Conservation (phyloP, 2,329 filamentous ascomycete species). For the Diaporthe vexans region DNA sequence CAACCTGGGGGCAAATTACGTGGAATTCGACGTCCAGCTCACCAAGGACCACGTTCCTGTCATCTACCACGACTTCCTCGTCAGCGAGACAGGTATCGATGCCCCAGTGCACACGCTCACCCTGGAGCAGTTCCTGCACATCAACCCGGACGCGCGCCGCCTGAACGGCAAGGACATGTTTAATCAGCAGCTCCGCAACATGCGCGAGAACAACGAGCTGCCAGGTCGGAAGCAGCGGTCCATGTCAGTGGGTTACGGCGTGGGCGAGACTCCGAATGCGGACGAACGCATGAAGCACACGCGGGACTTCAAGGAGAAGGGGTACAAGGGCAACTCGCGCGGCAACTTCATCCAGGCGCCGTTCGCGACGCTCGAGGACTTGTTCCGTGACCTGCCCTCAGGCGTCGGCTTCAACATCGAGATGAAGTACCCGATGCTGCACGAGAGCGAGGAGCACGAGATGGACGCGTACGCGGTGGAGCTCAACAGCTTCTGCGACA, state of each 20-base stretch:
- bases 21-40: slow-evolving; percentile 90
- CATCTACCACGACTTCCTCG: slow-evolving; percentile 98
- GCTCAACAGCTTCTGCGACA: slow-evolving; percentile 96
- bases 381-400: slow-evolving; percentile 87
- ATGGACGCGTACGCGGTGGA: slow-evolving; percentile 98
- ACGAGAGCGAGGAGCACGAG: slow-evolving; percentile 93
- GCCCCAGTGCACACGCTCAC: slow-evolving; percentile 96
- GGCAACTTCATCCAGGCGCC: slow-evolving; percentile 96
- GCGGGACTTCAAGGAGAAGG: slow-evolving; percentile 92
- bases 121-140: slow-evolving; percentile 93
- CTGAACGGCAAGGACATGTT: slow-evolving; percentile 55
- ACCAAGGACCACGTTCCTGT: slow-evolving; percentile 99
- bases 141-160: slow-evolving; percentile 73
- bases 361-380: slow-evolving; percentile 94
- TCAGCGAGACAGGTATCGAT: slow-evolving; percentile 97
- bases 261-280: slow-evolving; percentile 53
- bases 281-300: slow-evolving; percentile 97
- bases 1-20: slow-evolving; percentile 85
- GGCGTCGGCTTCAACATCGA: slow-evolving; percentile 97
- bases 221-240: slow-evolving; percentile 60
- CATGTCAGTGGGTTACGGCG: slow-evolving; percentile 67
- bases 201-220: slow-evolving; percentile 49
- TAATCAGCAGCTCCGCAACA: slow-evolving; percentile 48
- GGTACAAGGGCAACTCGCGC: slow-evolving; percentile 94
- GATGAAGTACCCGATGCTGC: slow-evolving; percentile 99